These are phyloP conservation scores for Canariomyces notabilis DNA, from an alignment of 2,329 filamentous ascomycete genomes.

Conservation along the genomic window DNA sequence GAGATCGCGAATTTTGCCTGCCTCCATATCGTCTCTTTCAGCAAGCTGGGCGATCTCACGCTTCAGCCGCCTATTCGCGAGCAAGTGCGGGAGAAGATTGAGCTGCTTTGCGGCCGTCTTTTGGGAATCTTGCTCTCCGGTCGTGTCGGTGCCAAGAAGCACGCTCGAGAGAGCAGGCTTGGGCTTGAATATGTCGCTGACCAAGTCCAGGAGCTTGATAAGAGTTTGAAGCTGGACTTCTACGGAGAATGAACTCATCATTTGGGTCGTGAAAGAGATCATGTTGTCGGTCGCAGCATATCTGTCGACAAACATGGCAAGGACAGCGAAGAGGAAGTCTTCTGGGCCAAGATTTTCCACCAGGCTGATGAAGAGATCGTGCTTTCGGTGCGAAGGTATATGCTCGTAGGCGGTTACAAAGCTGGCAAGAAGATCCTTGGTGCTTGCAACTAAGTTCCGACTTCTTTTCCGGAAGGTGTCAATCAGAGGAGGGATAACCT, in stretches of 20 bases:
- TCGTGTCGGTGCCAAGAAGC: constrained; percentile 57
- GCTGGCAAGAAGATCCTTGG: constrained; percentile 85
- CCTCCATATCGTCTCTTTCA: constrained; percentile 60
- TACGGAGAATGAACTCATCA: constrained; percentile 68
- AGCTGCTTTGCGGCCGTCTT: constrained; percentile 52
- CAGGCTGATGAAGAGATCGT: constrained; percentile 77
- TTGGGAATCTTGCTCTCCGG: constrained; percentile 43
- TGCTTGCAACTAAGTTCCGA: constrained; percentile 71
- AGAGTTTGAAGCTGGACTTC: constrained; percentile 74
- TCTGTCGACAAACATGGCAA: constrained; percentile 86
- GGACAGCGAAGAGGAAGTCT: constrained; percentile 82
- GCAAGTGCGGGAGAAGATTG: constrained; percentile 51
- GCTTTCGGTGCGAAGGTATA: constrained; percentile 79
- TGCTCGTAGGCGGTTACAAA: constrained; percentile 97
- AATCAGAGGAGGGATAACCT: constrained; percentile 88
- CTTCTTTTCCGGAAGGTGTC: constrained; percentile 77
- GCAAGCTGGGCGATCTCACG: constrained; percentile 51
- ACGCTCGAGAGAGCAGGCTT: constrained; percentile 69
- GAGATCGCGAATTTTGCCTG: constrained; percentile 60
- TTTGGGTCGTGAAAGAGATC: constrained; percentile 66
- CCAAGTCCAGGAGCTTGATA: constrained; percentile 69
- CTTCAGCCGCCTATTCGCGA: constrained; percentile 54
- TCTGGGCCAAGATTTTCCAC: constrained; percentile 78
- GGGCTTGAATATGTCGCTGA: constrained; percentile 68
- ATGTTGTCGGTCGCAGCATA: constrained; percentile 74